Conservation (phyloP, 1,284 basidiomycete genomes). For the Pseudozyma sp. region DNA sequence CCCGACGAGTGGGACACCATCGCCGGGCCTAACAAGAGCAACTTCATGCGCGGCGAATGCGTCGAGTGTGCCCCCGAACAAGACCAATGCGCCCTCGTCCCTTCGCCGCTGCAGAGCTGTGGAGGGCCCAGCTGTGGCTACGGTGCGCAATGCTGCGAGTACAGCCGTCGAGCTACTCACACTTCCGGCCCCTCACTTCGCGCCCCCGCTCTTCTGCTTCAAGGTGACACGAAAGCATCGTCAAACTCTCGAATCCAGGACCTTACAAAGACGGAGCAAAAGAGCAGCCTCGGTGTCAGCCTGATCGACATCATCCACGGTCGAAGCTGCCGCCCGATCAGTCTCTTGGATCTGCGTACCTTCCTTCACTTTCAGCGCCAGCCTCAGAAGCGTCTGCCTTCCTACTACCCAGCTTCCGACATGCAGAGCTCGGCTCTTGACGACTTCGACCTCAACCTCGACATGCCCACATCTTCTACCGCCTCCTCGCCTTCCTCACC, state of each 20-base stretch:
- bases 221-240: neutral
- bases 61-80: slow-evolving; percentile 24
- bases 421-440: slow-evolving; percentile 31
- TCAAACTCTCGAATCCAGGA: slow-evolving; percentile 18
- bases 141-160: slow-evolving; percentile 47
- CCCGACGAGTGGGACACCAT: slow-evolving; percentile 51
- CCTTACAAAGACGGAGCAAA: slow-evolving; percentile 23
- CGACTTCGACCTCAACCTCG: slow-evolving; percentile 32
- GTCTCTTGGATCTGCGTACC: slow-evolving; percentile 35
- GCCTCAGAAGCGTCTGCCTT: slow-evolving; percentile 22
- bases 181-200: slow-evolving; percentile 9
- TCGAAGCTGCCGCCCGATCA: slow-evolving; percentile 56
- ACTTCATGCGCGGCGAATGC: slow-evolving; percentile 44
- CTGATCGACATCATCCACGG: slow-evolving; percentile 56
- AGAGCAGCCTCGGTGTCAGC: slow-evolving; percentile 42
- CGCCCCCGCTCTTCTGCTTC: slow-evolving; percentile 12
- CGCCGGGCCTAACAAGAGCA: slow-evolving; percentile 42
- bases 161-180: slow-evolving; percentile 37
- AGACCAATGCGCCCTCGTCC: slow-evolving; percentile 5
- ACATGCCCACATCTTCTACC: slow-evolving; percentile 10
- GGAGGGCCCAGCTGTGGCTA: slow-evolving; percentile 46
- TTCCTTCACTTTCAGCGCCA: slow-evolving; percentile 43
- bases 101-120: slow-evolving; percentile 24
- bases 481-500: slow-evolving; percentile 9
- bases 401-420: slow-evolving; percentile 45